Evolutionary conservation across 176 grass and related monocot species (phyloP).

Genomic region (Poa pratensis): DNA sequence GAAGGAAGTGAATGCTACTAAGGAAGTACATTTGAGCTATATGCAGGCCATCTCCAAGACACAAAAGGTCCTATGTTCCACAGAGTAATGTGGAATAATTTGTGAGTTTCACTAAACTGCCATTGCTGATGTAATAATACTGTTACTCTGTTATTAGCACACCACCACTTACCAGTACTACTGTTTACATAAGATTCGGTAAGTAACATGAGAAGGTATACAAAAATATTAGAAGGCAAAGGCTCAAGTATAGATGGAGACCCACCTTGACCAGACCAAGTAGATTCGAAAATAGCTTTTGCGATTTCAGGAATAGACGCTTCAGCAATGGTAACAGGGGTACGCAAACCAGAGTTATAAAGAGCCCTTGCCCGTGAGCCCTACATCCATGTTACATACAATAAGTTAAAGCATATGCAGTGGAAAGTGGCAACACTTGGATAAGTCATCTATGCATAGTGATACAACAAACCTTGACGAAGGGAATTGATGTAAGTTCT

Average conservation of each 20-base stretch:
- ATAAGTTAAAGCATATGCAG: conserved; percentile 34
- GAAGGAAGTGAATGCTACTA: conserved; percentile 5
- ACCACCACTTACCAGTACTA: conserved; percentile 17
- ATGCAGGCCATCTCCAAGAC: background rate
- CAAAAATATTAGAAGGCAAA: conserved; percentile 31
- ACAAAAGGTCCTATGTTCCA: conserved; percentile 4
- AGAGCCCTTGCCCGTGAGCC: conserved; percentile 90
- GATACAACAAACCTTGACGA: conserved; percentile 71
- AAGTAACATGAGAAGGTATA: conserved; percentile 6
- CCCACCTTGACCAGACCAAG: conserved; percentile 69
- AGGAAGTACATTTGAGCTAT: conserved; percentile 7
- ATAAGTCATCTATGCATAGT: conserved; percentile 27
- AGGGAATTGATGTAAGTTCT: conserved; percentile 88
- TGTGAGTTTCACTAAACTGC: conserved; percentile 12
- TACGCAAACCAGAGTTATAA: conserved; percentile 84
- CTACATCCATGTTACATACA: conserved; percentile 45
- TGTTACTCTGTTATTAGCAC: conserved; percentile 14
- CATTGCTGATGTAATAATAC: conserved; percentile 2
- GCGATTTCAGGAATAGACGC: conserved; percentile 86
- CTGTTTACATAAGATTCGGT: background rate
- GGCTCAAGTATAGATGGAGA: conserved; percentile 31
- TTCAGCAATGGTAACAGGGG: conserved; percentile 89
- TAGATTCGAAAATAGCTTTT: conserved; percentile 79
- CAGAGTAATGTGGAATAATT: conserved; percentile 17
- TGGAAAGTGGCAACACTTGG: conserved; percentile 20